These are phyloP conservation scores for Paraglomus brasilianum DNA, from an alignment of 192 early-diverging fungal genomes.

Conservation along the genomic window DNA sequence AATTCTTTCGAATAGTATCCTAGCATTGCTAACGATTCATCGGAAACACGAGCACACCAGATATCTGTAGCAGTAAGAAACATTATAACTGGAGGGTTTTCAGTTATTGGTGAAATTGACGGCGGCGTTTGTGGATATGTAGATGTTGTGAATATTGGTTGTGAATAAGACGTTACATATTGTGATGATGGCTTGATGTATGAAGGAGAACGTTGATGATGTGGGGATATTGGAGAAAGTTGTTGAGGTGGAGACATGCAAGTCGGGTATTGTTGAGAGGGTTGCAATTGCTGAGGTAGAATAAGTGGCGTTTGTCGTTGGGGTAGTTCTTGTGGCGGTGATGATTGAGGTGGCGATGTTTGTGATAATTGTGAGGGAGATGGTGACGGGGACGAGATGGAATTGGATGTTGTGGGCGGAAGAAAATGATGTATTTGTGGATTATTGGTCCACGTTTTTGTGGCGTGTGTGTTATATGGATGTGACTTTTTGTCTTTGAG, in stretches of 20 bases:
- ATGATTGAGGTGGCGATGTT: constrained; percentile 40
- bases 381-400: constrained; percentile 19
- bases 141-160: constrained; percentile 31
- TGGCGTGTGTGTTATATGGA: constrained; percentile 32
- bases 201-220: constrained; percentile 15
- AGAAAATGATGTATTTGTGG: constrained; percentile 16
- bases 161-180: constrained; percentile 37
- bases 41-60: constrained; percentile 50
- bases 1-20: constrained; percentile 59
- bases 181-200: constrained; percentile 34
- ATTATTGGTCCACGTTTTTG: constrained; percentile 25
- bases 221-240: neutral
- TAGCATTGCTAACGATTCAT: constrained; percentile 48
- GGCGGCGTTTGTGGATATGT: constrained; percentile 30
- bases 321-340: constrained; percentile 15
- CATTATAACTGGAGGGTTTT: constrained; percentile 34
- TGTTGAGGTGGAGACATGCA: neutral
- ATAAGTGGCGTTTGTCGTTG: neutral
- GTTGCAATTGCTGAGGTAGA: neutral
- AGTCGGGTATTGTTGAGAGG: neutral
- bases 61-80: constrained; percentile 53
- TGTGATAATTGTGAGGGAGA: constrained; percentile 34
- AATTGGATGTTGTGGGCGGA: constrained; percentile 7
- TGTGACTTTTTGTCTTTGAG: constrained; percentile 58
- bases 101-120: constrained; percentile 30